Percentiles rank a stretch among this genome's conserved stretches.
Conservation (phyloP, 257 asterid genomes). For the Cinchona pubescens region DNA sequence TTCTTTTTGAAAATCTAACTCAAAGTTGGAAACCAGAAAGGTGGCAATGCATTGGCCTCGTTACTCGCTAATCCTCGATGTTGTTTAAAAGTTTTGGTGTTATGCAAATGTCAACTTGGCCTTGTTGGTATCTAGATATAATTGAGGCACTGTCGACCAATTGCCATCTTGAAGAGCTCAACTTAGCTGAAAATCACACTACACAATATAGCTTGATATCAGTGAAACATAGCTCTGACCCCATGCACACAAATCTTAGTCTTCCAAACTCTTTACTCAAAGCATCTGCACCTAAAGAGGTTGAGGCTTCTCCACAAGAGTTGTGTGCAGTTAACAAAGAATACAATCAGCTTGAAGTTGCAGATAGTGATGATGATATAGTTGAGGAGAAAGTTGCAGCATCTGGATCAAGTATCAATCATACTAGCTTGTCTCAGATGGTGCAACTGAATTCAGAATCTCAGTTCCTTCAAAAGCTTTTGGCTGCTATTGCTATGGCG, state of each 20-base stretch:
- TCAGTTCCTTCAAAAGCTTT: slow-evolving; percentile 40
- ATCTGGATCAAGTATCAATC: slow-evolving; percentile 23
- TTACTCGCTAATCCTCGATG: slow-evolving; percentile 53
- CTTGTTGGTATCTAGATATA: slow-evolving; percentile 47
- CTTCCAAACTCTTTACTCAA: background rate
- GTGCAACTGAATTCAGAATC: slow-evolving; percentile 19
- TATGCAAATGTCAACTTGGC: slow-evolving; percentile 71
- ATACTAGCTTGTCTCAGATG: slow-evolving; percentile 18
- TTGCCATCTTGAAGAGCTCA: slow-evolving; percentile 67
- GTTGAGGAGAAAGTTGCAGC: slow-evolving; percentile 25
- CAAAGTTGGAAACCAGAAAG: slow-evolving; percentile 50
- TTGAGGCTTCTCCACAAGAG: slow-evolving; percentile 26
- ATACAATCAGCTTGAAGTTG: slow-evolving; percentile 51
- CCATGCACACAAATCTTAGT: slow-evolving; percentile 15
- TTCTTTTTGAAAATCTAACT: slow-evolving; percentile 24
- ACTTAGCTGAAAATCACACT: slow-evolving; percentile 57
- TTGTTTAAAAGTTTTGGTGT: slow-evolving; percentile 53
- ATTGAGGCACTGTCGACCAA: slow-evolving; percentile 59
- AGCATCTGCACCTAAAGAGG: slow-evolving; percentile 17
- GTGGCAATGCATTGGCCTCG: slow-evolving; percentile 61
- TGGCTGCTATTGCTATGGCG: slow-evolving; percentile 42
- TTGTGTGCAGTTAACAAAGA: slow-evolving; percentile 19
- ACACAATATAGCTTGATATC: slow-evolving; percentile 18
- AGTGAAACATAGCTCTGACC: slow-evolving; percentile 20
- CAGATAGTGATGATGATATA: slow-evolving; percentile 77